Evolutionary conservation across 345 rosid genomes (phyloP).

Genomic region (Leavenworthia alabamica): DNA sequence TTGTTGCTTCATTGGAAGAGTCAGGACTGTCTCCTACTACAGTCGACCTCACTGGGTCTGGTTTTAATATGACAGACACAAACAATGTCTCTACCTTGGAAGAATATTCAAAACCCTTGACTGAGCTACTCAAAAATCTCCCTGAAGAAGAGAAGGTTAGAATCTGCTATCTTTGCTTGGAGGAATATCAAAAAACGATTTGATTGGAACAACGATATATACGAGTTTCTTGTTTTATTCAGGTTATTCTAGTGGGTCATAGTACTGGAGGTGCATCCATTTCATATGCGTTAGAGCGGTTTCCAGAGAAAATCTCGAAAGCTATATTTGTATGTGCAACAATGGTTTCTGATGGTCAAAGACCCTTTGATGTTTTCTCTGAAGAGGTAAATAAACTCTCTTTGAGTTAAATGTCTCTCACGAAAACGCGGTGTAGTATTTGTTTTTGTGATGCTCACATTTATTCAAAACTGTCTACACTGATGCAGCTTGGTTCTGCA

Average conservation of each 20-base stretch:
- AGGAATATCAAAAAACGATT: no score
- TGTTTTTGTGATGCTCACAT: no score
- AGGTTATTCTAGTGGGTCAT: conserved; percentile 83
- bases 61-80: conserved; percentile 66
- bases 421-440: no score
- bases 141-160: conserved; percentile 93
- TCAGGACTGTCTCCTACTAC: conserved; percentile 65
- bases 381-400: conserved; percentile 64
- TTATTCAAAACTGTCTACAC: no score
- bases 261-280: conserved; percentile 85
- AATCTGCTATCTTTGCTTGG: no score
- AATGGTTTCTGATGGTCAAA: conserved; percentile 82
- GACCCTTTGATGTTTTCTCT: conserved; percentile 89
- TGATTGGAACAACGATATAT: no score
- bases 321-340: conserved; percentile 84
- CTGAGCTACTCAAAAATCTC: conserved; percentile 49
- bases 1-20: conserved; percentile 77
- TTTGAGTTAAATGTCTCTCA: no score
- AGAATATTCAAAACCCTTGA: conserved; percentile 79
- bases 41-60: conserved; percentile 78
- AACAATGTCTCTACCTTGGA: conserved; percentile 61
- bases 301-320: conserved; percentile 68
- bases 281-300: conserved; percentile 78
- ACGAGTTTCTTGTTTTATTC: no score
- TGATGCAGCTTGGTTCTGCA: conserved; percentile 86